These are phyloP conservation scores for Perkinsus chesapeaki DNA, from an alignment of 169 alveolate species.

Conservation along the genomic window DNA sequence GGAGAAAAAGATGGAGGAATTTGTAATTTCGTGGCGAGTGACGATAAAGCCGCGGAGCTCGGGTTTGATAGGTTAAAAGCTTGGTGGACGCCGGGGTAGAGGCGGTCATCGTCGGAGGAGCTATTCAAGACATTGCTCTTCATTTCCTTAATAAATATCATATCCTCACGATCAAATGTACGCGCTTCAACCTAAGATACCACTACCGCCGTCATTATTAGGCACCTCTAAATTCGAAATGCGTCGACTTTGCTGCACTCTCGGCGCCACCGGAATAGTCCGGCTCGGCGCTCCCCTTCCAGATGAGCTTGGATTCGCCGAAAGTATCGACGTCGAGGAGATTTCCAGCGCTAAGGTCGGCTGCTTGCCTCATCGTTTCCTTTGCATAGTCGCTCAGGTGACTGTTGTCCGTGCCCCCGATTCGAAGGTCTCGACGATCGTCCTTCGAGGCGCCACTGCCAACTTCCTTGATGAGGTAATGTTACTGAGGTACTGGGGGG, in stretches of 20 bases:
- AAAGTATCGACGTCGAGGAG: conserved; percentile 80
- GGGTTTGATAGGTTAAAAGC: neutral
- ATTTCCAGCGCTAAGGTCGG: conserved; percentile 81
- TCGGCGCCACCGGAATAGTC: conserved; percentile 90
- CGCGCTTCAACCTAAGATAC: neutral
- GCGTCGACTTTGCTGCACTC: conserved; percentile 86
- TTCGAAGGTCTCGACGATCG: conserved; percentile 74
- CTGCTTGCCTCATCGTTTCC: neutral
- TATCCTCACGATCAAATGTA: conserved; percentile 79
- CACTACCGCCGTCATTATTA: neutral
- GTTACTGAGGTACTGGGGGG: neutral
- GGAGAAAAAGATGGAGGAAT: conserved; percentile 41
- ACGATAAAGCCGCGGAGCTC: neutral
- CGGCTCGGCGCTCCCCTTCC: conserved; percentile 84
- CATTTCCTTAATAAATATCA: conserved; percentile 93
- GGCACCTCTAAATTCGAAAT: conserved; percentile 82
- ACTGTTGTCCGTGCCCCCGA: conserved; percentile 41
- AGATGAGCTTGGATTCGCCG: conserved; percentile 91
- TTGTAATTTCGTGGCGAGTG: neutral
- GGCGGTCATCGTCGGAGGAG: conserved; percentile 87
- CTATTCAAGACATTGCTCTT: conserved; percentile 89
- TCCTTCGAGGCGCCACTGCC: conserved; percentile 94
- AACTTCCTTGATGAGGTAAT: conserved; percentile 88
- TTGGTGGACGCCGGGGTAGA: conserved; percentile 73
- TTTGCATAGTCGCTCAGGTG: neutral